Conservation (phyloP, 305 asterid species). For the Fraxinus velutina region DNA sequence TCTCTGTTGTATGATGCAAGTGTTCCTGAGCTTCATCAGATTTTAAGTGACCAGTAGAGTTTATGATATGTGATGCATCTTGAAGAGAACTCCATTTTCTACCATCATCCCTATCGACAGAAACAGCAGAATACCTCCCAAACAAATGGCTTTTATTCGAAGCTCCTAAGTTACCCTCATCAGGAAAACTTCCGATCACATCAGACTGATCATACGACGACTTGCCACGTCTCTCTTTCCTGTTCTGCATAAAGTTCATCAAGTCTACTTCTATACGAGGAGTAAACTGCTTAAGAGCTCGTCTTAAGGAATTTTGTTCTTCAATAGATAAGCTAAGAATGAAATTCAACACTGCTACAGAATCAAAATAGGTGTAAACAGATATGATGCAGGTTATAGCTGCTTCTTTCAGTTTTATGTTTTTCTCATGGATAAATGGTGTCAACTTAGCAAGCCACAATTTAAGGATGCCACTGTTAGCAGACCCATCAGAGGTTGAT, state of each 20-base stretch:
- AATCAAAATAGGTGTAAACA: slow-evolving; percentile 78
- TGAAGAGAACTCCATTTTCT: slow-evolving; percentile 83
- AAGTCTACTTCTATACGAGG: slow-evolving; percentile 98
- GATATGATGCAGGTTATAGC: slow-evolving; percentile 89
- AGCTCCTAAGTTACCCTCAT: slow-evolving; percentile 70
- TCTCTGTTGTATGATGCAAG: slow-evolving; percentile 38
- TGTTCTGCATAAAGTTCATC: slow-evolving; percentile 88
- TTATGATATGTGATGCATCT: slow-evolving; percentile 16
- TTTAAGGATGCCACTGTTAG: slow-evolving; percentile 85
- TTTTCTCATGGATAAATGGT: slow-evolving; percentile 84
- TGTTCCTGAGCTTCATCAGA: slow-evolving; percentile 62
- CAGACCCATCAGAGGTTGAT: slow-evolving; percentile 73
- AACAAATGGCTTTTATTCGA: slow-evolving; percentile 65
- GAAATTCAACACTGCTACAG: slow-evolving; percentile 70
- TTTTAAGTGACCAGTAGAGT: slow-evolving; percentile 46
- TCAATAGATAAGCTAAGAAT: slow-evolving; percentile 89
- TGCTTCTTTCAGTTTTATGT: slow-evolving; percentile 86
- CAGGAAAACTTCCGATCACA: slow-evolving; percentile 78
- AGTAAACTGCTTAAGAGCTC: slow-evolving; percentile 91
- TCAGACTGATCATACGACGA: slow-evolving; percentile 82
- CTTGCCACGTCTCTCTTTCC: slow-evolving; percentile 90
- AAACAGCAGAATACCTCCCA: slow-evolving; percentile 88
- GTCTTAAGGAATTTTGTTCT: slow-evolving; percentile 88
- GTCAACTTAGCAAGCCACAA: slow-evolving; percentile 92
- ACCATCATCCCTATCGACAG: slow-evolving; percentile 80